phyloP scores from a whole-genome alignment of 306 rosid genomes.

The Castanospermum australe region DNA sequence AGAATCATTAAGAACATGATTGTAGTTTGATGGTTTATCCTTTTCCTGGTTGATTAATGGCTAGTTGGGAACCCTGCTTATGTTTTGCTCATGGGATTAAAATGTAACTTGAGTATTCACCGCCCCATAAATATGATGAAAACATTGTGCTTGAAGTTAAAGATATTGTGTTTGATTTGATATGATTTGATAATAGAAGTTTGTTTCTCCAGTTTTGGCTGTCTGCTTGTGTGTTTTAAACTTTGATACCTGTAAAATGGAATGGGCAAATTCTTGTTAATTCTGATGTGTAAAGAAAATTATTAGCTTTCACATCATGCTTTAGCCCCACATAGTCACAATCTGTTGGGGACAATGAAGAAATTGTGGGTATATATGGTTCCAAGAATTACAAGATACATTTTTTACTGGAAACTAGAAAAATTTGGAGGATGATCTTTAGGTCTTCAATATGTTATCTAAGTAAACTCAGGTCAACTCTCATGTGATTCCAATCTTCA shows the following conservation, averaged over 20 bases:
- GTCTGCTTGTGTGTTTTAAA: background rate
- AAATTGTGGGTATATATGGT: background rate
- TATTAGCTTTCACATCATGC: background rate
- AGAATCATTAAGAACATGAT: slow-evolving; percentile 13
- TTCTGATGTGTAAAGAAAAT: background rate
- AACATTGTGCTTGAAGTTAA: background rate
- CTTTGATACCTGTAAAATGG: background rate
- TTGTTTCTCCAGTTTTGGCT: background rate
- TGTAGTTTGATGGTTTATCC: background rate
- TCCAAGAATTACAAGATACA: background rate
- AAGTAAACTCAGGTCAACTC: background rate
- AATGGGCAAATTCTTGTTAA: background rate
- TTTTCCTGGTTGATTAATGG: background rate
- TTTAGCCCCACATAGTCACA: background rate
- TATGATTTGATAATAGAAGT: background rate
- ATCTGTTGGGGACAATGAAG: background rate
- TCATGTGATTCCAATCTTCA: background rate
- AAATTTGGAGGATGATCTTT: background rate
- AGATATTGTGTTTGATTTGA: background rate
- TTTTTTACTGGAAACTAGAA: background rate
- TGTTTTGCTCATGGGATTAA: background rate
- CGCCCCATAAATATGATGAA: background rate
- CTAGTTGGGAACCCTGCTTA: background rate
- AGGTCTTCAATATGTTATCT: background rate
- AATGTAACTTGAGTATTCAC: background rate